A percentile compares a stretch with the other conserved stretches of the same genome.
phyloP scores from a whole-genome alignment of 805 yeast genomes.

The Candida incommunis region DNA sequence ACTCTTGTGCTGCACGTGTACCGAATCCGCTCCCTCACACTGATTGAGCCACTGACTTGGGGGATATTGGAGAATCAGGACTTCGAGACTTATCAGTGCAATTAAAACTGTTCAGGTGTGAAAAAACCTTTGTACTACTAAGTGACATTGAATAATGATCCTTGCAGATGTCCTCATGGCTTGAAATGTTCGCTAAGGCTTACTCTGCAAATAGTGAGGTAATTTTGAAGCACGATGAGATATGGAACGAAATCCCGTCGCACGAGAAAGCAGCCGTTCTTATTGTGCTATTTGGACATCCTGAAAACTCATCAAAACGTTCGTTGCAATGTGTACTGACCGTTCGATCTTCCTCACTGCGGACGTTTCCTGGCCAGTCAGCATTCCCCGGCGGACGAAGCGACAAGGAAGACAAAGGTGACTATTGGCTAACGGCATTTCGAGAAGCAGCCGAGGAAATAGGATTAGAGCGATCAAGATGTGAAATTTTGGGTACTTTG shows the following conservation, averaged over 20 bases:
- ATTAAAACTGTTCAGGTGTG: too few relatives aligned
- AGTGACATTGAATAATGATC: too few relatives aligned
- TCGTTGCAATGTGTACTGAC: slow-evolving; percentile 64
- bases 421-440: slow-evolving; percentile 58
- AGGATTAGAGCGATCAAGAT: slow-evolving; percentile 42
- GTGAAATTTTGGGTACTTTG: slow-evolving; percentile 37
- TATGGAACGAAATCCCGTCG: slow-evolving; percentile 40
- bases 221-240: slow-evolving; percentile 2
- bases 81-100: too few relatives aligned
- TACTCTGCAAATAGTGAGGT: background rate
- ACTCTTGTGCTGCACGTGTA: too few relatives aligned
- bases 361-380: slow-evolving; percentile 67
- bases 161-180: too few relatives aligned
- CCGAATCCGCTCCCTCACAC: too few relatives aligned
- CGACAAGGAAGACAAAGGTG: slow-evolving; percentile 34
- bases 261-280: slow-evolving; percentile 57
- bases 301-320: too few relatives aligned
- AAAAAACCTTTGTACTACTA: too few relatives aligned
- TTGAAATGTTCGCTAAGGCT: too few relatives aligned
- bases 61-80: too few relatives aligned
- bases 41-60: too few relatives aligned
- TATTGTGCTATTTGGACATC: slow-evolving; percentile 57
- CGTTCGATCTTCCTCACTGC: slow-evolving; percentile 49
- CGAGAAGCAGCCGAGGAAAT: slow-evolving; percentile 74
- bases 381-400: slow-evolving; percentile 81